Evolutionary conservation across 768 basidiomycete species (phyloP).

Genomic region (Trametes elegans): DNA sequence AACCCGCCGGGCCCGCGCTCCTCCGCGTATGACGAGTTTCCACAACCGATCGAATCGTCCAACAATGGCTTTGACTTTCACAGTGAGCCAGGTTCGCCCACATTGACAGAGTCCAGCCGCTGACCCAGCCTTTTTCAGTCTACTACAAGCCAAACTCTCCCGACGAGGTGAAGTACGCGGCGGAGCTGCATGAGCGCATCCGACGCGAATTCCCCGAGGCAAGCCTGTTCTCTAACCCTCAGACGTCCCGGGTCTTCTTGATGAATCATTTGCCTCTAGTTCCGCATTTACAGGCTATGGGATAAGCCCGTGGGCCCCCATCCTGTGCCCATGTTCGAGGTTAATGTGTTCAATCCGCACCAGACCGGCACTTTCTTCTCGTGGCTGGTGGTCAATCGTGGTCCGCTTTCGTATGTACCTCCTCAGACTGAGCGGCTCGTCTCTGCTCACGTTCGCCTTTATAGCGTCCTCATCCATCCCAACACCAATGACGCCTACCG

Average conservation of each 20-base stretch:
- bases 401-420: constrained; percentile 63
- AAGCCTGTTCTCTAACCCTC: background rate
- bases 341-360: constrained; percentile 64
- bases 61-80: constrained; percentile 75
- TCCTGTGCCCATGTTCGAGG: constrained; percentile 70
- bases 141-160: constrained; percentile 55
- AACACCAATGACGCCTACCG: constrained; percentile 55
- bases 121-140: constrained; percentile 36
- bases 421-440: no score
- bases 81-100: constrained; percentile 39
- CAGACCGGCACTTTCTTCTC: constrained; percentile 69
- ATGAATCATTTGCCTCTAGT: constrained; percentile 34
- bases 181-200: constrained; percentile 56
- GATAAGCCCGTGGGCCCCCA: constrained; percentile 67
- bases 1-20: constrained; percentile 49
- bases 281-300: constrained; percentile 61
- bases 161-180: constrained; percentile 46
- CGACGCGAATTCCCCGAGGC: constrained; percentile 70
- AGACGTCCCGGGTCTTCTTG: background rate
- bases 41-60: constrained; percentile 48
- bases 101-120: background rate
- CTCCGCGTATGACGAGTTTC: constrained; percentile 51
- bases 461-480: constrained; percentile 70
- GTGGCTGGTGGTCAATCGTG: constrained; percentile 65
- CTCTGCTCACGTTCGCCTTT: background rate